These are phyloP conservation scores for Litchi chinensis DNA, from an alignment of 345 rosid genomes.

Conservation along the genomic window DNA sequence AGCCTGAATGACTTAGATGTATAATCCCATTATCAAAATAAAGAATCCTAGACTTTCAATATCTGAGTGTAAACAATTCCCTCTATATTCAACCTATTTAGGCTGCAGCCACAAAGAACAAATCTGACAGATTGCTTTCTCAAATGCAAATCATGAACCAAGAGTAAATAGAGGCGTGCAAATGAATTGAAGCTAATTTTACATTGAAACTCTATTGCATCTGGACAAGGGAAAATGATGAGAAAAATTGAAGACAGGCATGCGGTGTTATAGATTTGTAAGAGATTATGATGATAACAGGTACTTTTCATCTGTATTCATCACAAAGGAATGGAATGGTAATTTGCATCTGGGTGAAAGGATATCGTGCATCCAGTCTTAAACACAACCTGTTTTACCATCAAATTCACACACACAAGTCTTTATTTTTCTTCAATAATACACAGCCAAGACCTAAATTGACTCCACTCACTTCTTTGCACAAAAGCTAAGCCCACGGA, in stretches of 20 bases:
- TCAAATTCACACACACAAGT: neutral
- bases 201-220: neutral
- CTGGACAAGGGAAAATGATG: neutral
- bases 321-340: neutral
- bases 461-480: neutral
- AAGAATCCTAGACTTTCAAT: slow-evolving; percentile 6
- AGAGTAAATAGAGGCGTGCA: neutral
- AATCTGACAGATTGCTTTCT: slow-evolving; percentile 3
- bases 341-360: neutral
- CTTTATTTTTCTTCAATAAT: neutral
- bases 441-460: neutral
- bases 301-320: neutral
- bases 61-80: neutral
- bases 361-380: neutral
- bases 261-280: neutral
- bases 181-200: neutral
- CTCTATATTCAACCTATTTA: slow-evolving; percentile 6
- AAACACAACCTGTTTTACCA: neutral
- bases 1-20: neutral
- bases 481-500: neutral
- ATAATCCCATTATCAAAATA: slow-evolving; percentile 4
- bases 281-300: neutral
- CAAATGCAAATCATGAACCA: neutral
- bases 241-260: neutral
- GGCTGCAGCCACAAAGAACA: neutral